Base-by-base conservation (phyloP, 495 filamentous ascomycete genomes). In the Podospora bellae-mahoneyi region DNA sequence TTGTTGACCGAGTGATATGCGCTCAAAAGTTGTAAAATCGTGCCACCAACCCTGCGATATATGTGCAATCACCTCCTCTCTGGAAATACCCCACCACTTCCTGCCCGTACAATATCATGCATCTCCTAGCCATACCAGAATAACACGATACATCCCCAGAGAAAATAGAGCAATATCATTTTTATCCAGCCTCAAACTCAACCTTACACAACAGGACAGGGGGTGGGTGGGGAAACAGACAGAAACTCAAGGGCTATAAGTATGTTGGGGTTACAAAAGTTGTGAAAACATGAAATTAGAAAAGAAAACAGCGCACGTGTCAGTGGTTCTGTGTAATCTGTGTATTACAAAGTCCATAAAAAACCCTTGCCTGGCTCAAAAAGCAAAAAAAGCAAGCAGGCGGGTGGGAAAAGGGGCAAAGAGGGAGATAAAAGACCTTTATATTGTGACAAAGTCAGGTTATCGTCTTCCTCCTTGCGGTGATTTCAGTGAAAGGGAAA, bases 131-230 rank as follows among this genome's bases (percentile, higher is more conserved):
- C 39, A 48, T 48, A 48, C 13, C 39, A 48, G 15, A 48, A 13
- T 48, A 48, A 13, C 39, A 48, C 39, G 13, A 48, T 48, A 3
- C 39, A 13, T 48, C 7, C 7, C 15, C 39, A 48, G 39, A 48
- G 9, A 13, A 48, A 48, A 48, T 48, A 48, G 56, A 59, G 18
- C 56, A 59, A 20, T 13, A 23, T 20, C 19, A 18, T 59, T 59
- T 59, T 59, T 59, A 59, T 59, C 56, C 56, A 59, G 56, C 56
- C 20, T 59, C 56, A 15, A 15, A 18, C 26, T 23, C 19, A 18
- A 59, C 39, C 39, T 48, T 48, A 48, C 39, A 48, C 39, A 48
- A 48, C 9, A 48, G 7, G 39, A 48, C 39, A 48, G 39, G 9
- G 39, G 39, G 39, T 39, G 10, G 34, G 10, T 48, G 30, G 30